These are phyloP conservation scores for Ceratocystis cubensis DNA, from an alignment of 2,329 filamentous ascomycete species.

Conservation along the genomic window DNA sequence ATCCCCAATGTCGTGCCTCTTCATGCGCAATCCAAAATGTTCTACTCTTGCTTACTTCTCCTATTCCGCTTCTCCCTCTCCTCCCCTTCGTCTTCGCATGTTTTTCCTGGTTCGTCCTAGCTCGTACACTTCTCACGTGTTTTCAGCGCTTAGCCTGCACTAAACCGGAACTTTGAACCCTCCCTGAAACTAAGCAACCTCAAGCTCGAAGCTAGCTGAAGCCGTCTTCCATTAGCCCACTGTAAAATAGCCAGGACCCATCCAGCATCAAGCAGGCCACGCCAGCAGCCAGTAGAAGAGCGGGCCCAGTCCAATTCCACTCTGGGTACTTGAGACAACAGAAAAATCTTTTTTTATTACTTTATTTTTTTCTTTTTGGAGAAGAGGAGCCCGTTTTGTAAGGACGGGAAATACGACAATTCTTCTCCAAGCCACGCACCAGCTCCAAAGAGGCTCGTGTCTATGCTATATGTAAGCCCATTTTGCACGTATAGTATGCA, in stretches of 20 bases:
- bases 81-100: neutral
- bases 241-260: no score
- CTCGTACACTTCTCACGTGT: neutral
- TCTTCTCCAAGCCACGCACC: neutral
- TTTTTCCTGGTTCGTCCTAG: neutral
- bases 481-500: neutral
- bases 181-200: no score
- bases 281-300: no score
- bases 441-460: slow-evolving; percentile 3
- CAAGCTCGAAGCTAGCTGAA: no score
- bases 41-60: neutral
- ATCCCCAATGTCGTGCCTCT: no score
- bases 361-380: no score
- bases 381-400: no score
- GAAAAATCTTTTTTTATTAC: no score
- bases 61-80: neutral
- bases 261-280: no score
- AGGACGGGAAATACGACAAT: neutral
- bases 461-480: neutral
- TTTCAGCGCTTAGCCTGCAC: neutral
- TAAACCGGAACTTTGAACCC: neutral
- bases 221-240: no score
- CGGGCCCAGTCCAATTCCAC: no score
- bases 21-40: neutral
- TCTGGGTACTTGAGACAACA: no score